Base-by-base conservation (phyloP, 179 eudicot species). In the Vitellaria paradoxa region DNA sequence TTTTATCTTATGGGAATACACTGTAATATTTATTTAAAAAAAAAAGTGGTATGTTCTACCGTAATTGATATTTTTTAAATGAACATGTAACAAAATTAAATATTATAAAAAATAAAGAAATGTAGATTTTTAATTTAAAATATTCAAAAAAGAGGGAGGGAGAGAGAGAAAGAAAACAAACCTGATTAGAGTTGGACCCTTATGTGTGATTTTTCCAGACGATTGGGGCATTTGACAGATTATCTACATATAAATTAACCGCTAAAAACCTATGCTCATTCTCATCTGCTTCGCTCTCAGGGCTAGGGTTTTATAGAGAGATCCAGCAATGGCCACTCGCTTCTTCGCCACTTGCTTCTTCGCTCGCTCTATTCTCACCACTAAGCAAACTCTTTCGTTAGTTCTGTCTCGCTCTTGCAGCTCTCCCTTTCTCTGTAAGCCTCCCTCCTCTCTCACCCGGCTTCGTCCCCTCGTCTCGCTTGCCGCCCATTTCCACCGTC, bases 311-410 rank as follows among this genome's bases (percentile, higher is more conserved):
- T 87, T 61, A 9, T 61, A 30, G 63, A 8, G 24, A 7, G 46
- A 53, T 47, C 65, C 15, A 45, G n/a, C 73, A 65, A 91, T 90
- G 93, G 92, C 93, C 79, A 59, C 91, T 76, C 89, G 37, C 37
- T 30, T 30, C 37, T 30, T 30, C 68, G 62, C 87, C 79, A 59
- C 91, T 76, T 88, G 37, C 37, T 30, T 30, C 37, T 30, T 30
- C 68, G 62, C 87, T 15, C 89, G 91, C 46, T 84, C 84, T 24
- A 69, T 88, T 30, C 74, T 86, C 87, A 76, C 86, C 71, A 61
- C 80, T 77, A 81, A 83, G 9, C 88, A 76, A 79, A 30, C 90
- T 45, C 42, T 83, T 2, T 12, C 78, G 3, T 81, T 86, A 42
- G 56, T 76, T 73, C 61, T 84, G 50, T 73, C 79, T 65, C 79